Conservation (phyloP, 805 yeast genomes). For the Sugiyamaella marilandica region DNA sequence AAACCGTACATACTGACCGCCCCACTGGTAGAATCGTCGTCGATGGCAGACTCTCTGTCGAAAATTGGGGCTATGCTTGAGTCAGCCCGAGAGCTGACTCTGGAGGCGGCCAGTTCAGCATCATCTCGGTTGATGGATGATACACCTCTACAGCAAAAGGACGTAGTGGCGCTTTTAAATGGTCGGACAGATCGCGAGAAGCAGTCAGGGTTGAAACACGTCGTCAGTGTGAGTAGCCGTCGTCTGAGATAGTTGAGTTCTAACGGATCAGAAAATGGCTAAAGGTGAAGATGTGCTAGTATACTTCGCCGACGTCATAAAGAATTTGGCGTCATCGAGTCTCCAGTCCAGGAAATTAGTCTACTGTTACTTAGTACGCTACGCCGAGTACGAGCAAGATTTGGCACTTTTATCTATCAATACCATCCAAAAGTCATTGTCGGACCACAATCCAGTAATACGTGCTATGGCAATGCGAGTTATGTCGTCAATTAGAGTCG, state of each 20-base stretch:
- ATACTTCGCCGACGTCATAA: conserved; percentile 81
- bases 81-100: conserved; percentile 71
- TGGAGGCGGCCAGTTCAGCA: conserved; percentile 81
- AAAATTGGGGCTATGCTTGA: conserved; percentile 68
- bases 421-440: conserved; percentile 79
- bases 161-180: conserved; percentile 59
- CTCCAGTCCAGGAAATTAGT: conserved; percentile 69
- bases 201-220: conserved; percentile 53
- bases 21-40: too few relatives aligned
- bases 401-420: conserved; percentile 86
- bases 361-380: conserved; percentile 64
- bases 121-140: conserved; percentile 61
- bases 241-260: conserved; percentile 3
- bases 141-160: conserved; percentile 55
- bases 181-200: conserved; percentile 66
- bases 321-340: conserved; percentile 69
- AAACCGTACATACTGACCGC: too few relatives aligned
- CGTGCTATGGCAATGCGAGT: conserved; percentile 74
- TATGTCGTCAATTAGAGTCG: conserved; percentile 75
- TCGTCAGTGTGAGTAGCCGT: conserved; percentile 29
- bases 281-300: conserved; percentile 40
- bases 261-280: conserved; percentile 23
- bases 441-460: conserved; percentile 61
- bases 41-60: conserved; percentile 54
- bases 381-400: conserved; percentile 81